Percentiles rank a stretch among this genome's conserved stretches.
These are phyloP conservation scores for Zangia roseola DNA, from an alignment of 768 basidiomycete species.

Conservation along the genomic window DNA sequence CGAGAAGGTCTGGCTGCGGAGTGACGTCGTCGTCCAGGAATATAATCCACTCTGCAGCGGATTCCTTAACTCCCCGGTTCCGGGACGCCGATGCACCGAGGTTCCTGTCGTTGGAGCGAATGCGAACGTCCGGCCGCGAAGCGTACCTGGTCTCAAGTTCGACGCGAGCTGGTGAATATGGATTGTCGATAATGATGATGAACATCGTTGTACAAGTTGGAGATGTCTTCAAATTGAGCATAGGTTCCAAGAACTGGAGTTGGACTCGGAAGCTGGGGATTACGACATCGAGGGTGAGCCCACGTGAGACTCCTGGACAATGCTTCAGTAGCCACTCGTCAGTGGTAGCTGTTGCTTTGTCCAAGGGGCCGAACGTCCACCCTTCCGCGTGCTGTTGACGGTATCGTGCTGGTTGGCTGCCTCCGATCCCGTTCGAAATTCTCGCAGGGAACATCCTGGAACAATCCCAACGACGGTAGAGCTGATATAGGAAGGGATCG, in stretches of 20 bases:
- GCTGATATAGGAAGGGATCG: slow-evolving; percentile 57
- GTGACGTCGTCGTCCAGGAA: slow-evolving; percentile 63
- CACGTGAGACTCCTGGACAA: slow-evolving; percentile 26
- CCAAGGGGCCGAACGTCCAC: slow-evolving; percentile 51
- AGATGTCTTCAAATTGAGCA: slow-evolving; percentile 46
- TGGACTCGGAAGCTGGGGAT: slow-evolving; percentile 58
- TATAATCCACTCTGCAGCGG: slow-evolving; percentile 54
- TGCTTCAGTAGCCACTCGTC: slow-evolving; percentile 37
- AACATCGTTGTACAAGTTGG: slow-evolving; percentile 48
- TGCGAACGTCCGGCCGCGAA: slow-evolving; percentile 49
- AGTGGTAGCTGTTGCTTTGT: slow-evolving; percentile 37
- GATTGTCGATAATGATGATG: slow-evolving; percentile 58
- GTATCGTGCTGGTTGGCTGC: slow-evolving; percentile 46
- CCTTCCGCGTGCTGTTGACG: slow-evolving; percentile 39
- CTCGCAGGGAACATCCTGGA: slow-evolving; percentile 44
- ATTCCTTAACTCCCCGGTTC: slow-evolving; percentile 54
- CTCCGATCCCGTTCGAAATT: slow-evolving; percentile 47
- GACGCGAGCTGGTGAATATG: slow-evolving; percentile 38
- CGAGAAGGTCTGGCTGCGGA: slow-evolving; percentile 42
- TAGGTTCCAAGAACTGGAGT: slow-evolving; percentile 39
- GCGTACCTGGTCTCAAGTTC: slow-evolving; percentile 41
- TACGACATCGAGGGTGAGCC: slow-evolving; percentile 53
- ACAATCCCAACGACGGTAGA: slow-evolving; percentile 57
- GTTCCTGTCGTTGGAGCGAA: slow-evolving; percentile 48
- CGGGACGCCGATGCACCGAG: slow-evolving; percentile 53